A percentile compares a stretch with the other conserved stretches of the same genome.
These are phyloP conservation scores for Apiospora koreana DNA, from an alignment of 2,329 filamentous ascomycete species.

Conservation along the genomic window DNA sequence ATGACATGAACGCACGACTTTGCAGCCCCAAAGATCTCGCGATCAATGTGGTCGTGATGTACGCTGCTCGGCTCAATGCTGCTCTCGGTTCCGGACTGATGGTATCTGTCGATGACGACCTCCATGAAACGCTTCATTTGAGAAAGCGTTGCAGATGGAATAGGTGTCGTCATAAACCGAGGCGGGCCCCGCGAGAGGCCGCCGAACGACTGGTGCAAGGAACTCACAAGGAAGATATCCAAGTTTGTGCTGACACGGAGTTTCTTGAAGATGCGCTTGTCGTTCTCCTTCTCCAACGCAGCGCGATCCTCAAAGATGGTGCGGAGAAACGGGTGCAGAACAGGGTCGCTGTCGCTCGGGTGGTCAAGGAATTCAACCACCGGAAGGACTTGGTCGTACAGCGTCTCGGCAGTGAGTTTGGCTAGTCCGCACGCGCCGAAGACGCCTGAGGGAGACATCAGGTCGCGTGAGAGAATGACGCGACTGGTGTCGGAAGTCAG, in stretches of 20 bases:
- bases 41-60: background rate
- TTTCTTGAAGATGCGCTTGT: no score
- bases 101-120: no score
- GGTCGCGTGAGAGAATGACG: background rate
- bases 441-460: background rate
- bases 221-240: background rate
- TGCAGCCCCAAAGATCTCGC: background rate
- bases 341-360: background rate
- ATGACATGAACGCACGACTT: background rate
- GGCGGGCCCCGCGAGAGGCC: background rate
- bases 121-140: background rate
- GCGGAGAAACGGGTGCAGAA: background rate
- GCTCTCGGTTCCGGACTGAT: background rate
- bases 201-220: background rate
- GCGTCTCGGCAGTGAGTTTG: rapidly evolving
- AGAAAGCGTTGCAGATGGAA: background rate
- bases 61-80: background rate
- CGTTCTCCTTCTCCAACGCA: background rate
- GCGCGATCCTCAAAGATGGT: background rate
- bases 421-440: background rate
- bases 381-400: background rate
- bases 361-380: background rate
- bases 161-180: background rate
- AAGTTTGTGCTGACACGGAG: background rate
- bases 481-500: background rate